Evolutionary conservation across 1,139 yeast genomes (phyloP).

Genomic region (Blastobotrys raffinosifermentans): DNA sequence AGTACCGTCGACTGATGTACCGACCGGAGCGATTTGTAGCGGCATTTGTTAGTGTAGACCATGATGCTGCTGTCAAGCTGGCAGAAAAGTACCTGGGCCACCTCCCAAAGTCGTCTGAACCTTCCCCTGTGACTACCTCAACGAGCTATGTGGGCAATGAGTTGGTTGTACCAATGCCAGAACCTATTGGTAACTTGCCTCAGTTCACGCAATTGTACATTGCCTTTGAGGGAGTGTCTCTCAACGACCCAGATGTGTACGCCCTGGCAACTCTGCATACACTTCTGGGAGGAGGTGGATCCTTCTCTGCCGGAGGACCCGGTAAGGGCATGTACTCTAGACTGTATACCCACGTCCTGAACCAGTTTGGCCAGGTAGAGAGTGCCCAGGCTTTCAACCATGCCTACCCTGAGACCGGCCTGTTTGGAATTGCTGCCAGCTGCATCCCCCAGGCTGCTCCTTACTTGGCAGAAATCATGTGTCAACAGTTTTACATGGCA

Average conservation of each 20-base stretch:
- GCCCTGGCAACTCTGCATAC: constrained; percentile 89
- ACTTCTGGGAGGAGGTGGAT: constrained; percentile 94
- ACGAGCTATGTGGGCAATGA: constrained; percentile 11
- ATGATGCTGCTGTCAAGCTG: constrained; percentile 59
- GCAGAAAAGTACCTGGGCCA: constrained; percentile 62
- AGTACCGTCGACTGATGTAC: constrained; percentile 63
- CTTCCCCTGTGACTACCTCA: constrained; percentile 4
- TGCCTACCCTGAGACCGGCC: constrained; percentile 82
- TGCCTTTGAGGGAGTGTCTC: constrained; percentile 83
- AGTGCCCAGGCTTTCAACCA: constrained; percentile 86
- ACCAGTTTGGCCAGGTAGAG: constrained; percentile 87
- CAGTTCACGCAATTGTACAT: constrained; percentile 83
- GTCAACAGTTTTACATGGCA: constrained; percentile 64
- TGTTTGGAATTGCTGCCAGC: constrained; percentile 83
- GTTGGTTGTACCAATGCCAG: constrained; percentile 14
- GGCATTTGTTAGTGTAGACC: constrained; percentile 83
- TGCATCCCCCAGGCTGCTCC: constrained; percentile 85
- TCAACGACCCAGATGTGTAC: constrained; percentile 79
- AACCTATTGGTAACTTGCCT: constrained; percentile 64
- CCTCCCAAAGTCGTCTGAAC: constrained; percentile 9
- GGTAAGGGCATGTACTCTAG: constrained; percentile 99
- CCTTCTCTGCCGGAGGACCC: constrained; percentile 99
- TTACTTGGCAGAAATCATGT: constrained; percentile 73
- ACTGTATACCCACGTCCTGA: constrained; percentile 82
- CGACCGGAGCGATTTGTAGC: constrained; percentile 80